These are phyloP conservation scores for Biscutella auriculata DNA, from an alignment of 441 rosid genomes.

Conservation along the genomic window DNA sequence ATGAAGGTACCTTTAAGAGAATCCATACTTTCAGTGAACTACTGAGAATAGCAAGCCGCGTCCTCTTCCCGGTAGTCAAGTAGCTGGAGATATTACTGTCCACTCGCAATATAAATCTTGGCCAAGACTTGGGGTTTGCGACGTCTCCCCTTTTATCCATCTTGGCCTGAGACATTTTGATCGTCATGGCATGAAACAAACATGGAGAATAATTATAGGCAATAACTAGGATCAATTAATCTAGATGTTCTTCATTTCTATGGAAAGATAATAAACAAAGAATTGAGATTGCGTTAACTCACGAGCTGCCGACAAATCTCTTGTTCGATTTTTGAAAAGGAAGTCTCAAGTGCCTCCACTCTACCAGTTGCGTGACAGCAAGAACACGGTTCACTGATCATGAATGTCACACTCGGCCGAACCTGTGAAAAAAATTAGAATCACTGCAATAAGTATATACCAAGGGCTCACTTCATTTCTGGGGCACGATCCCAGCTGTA, in stretches of 20 bases:
- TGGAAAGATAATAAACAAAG: not conserved
- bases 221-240: not conserved
- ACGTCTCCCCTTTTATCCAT: conserved; percentile 50
- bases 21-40: conserved; percentile 95
- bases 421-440: conserved; percentile 43
- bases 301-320: conserved; percentile 80
- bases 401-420: conserved; percentile 91
- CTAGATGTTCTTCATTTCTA: not conserved
- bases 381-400: conserved; percentile 88
- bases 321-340: conserved; percentile 92
- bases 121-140: conserved; percentile 76
- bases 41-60: conserved; percentile 68
- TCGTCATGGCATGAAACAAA: not conserved
- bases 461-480: not conserved
- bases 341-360: conserved; percentile 91
- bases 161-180: conserved; percentile 39
- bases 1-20: conserved; percentile 85
- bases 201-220: not conserved
- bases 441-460: not conserved
- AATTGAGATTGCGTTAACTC: conserved; percentile 25
- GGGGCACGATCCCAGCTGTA: not conserved
- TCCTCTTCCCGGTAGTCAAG: conserved; percentile 71
- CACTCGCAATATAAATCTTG: conserved; percentile 65
- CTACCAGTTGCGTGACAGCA: conserved; percentile 95
- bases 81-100: conserved; percentile 77